phyloP scores from a whole-genome alignment of 208 protist genomes.

The Leishmania aethiopica region DNA sequence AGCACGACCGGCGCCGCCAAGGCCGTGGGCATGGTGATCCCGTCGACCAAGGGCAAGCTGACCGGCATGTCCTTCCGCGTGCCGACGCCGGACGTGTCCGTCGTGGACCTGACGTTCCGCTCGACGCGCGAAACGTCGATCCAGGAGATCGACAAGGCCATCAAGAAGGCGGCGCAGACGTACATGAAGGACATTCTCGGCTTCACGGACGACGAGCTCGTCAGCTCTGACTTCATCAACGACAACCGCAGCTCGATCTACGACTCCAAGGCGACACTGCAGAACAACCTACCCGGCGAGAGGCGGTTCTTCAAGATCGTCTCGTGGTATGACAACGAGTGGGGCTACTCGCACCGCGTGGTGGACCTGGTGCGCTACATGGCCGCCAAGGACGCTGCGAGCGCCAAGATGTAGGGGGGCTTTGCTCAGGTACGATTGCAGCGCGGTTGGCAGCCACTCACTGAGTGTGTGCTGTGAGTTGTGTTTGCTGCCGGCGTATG shows the following conservation, averaged over 20 bases:
- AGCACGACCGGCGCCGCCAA: constrained; percentile 98
- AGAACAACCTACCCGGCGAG: constrained; percentile 89
- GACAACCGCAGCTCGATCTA: constrained; percentile 97
- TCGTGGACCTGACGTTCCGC: constrained; percentile 97
- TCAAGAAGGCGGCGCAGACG: constrained; percentile 93
- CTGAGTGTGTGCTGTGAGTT: background rate
- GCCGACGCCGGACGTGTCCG: constrained; percentile 98
- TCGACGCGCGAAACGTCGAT: constrained; percentile 93
- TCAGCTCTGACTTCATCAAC: constrained; percentile 98
- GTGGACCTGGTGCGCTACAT: constrained; percentile 96
- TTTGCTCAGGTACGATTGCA: background rate
- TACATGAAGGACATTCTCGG: constrained; percentile 96
- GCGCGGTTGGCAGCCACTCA: background rate
- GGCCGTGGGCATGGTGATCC: constrained; percentile 97
- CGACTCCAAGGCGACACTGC: constrained; percentile 97
- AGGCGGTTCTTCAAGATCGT: constrained; percentile 98
- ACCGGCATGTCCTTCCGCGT: constrained; percentile 99
- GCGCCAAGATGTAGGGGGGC: constrained; percentile 11
- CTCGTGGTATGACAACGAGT: constrained; percentile 99
- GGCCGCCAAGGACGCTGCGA: constrained; percentile 50
- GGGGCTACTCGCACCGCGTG: constrained; percentile 98
- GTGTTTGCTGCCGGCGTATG: background rate
- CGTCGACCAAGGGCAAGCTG: constrained; percentile 88
- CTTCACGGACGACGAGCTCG: constrained; percentile 98
- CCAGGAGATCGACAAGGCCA: constrained; percentile 95